Percentiles rank a stretch among this genome's conserved stretches.
Conservation (phyloP, 208 protist species). For the Leishmania aethiopica region DNA sequence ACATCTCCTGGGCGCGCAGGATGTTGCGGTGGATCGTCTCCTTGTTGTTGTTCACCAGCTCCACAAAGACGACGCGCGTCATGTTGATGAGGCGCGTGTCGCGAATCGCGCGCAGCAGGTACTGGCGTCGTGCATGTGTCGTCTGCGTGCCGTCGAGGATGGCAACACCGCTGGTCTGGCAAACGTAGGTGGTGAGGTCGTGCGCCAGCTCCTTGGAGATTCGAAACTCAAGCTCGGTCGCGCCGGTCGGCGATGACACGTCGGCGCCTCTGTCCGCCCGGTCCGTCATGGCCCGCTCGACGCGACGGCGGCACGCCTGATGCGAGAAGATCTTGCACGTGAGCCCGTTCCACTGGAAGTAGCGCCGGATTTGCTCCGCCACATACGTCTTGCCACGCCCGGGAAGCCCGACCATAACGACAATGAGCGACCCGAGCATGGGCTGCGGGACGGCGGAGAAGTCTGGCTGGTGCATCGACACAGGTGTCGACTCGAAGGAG, state of each 20-base stretch:
- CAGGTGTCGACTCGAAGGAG: conserved; percentile 37
- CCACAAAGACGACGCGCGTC: conserved; percentile 82
- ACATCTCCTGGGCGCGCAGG: conserved; percentile 53
- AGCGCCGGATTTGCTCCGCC: conserved; percentile 87
- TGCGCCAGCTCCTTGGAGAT: conserved; percentile 52
- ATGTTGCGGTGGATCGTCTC: conserved; percentile 67
- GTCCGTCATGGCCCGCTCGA: conserved; percentile 29
- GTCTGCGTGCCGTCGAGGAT: conserved; percentile 80
- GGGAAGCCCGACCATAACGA: conserved; percentile 92
- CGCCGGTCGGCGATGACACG: conserved; percentile 13
- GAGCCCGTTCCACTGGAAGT: conserved; percentile 92
- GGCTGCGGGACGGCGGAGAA: conserved; percentile 81
- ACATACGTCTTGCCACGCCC: conserved; percentile 91
- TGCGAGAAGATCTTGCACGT: conserved; percentile 78
- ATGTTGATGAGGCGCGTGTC: conserved; percentile 63
- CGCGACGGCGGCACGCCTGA: conserved; percentile 46
- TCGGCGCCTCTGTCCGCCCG: background rate
- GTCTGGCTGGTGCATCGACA: conserved; percentile 48
- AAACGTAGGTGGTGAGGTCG: conserved; percentile 71
- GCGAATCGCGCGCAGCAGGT: conserved; percentile 68
- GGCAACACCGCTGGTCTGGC: conserved; percentile 65
- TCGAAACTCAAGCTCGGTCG: conserved; percentile 47
- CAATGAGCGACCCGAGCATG: conserved; percentile 88
- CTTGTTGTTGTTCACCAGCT: conserved; percentile 70
- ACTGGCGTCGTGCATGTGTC: conserved; percentile 56